Base-by-base conservation (phyloP, 805 yeast species). In the Teunomyces lycoperdinae region DNA sequence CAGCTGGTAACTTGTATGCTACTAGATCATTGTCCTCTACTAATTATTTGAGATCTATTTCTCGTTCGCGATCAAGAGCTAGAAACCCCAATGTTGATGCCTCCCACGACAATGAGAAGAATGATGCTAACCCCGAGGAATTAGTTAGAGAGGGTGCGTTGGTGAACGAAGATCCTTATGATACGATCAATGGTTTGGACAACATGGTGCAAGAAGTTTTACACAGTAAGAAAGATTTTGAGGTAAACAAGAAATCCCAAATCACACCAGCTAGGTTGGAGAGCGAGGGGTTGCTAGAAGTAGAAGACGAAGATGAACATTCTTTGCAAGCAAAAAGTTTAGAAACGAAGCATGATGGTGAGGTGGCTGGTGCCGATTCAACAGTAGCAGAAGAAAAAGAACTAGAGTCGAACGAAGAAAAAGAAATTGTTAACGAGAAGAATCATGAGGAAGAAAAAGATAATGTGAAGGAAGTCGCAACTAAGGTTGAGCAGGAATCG, bases 21-120 rank as follows among this genome's bases (percentile, higher is more conserved):
- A 53, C 72, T 56, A 56, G 76, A 58, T 58, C 75, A 0, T 61
- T 55, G 35, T 69, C 81, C 13, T 77, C 83, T 0, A 63, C 78
- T 35, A 71, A 79, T 50, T 85, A 83, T 58, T 69, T 85, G 53
- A 76, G 90, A 55, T 79, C 86, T 0, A 80, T 83, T 40, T 83
- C 87, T 1, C 71, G 87, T 62, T 81, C 87, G 1, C 71, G 87
- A 57, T 79, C 86, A 6, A 73, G 86, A 62, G 71, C 70, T 27
- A 61, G 63, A 26, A 61, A 20, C 24, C 24, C 67, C 28, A 50
- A 45, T 13, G 9, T 42, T 28, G 49, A 50, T 20, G 35, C 47
- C 5, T 57, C 61, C 43, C 71, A 68, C 49, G 54, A 62, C 24
- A 60, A 59, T 13, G 70, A 71, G 13, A 58, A 62, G 50, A 60